Evolutionary conservation across 106 monocot species (phyloP).

Genomic region (Dendrobium chrysotoxum): DNA sequence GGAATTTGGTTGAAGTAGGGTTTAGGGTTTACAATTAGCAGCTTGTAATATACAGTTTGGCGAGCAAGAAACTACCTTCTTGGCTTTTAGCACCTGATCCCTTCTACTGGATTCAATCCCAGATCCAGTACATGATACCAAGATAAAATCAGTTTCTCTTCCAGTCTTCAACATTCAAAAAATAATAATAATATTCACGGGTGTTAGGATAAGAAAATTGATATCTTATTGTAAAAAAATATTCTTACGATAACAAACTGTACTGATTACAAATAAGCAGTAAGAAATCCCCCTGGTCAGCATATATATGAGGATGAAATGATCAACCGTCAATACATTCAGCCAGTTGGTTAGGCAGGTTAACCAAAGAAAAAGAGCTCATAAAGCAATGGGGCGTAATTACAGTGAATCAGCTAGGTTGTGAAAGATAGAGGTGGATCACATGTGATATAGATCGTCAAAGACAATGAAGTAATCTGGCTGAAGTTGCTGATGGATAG

Average conservation of each 20-base stretch:
- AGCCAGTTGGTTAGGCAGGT: too few species aligned
- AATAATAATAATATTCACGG: not conserved
- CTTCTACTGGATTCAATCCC: conserved; percentile 81
- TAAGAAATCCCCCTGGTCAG: too few species aligned
- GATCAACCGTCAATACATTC: too few species aligned
- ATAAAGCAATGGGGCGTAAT: not conserved
- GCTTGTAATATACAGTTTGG: not conserved
- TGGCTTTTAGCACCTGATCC: conserved; percentile 93
- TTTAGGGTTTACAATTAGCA: not conserved
- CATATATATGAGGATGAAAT: too few species aligned
- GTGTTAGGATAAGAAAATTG: not conserved
- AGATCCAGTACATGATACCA: conserved; percentile 87
- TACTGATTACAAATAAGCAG: not conserved
- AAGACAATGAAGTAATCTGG: too few species aligned
- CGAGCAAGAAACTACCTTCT: conserved; percentile 44
- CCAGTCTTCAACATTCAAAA: conserved; percentile 59
- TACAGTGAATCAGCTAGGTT: not conserved
- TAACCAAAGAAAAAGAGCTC: not conserved
- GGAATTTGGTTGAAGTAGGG: not conserved
- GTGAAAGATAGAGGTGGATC: not conserved
- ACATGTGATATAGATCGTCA: too few species aligned
- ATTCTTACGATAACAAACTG: not conserved
- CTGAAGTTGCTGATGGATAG: too few species aligned
- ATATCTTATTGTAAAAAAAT: not conserved
- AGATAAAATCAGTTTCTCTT: conserved; percentile 91